A percentile compares a stretch with the other conserved stretches of the same genome.
phyloP scores from a whole-genome alignment of 2,329 filamentous ascomycete species.

The Fusarium begoniae region DNA sequence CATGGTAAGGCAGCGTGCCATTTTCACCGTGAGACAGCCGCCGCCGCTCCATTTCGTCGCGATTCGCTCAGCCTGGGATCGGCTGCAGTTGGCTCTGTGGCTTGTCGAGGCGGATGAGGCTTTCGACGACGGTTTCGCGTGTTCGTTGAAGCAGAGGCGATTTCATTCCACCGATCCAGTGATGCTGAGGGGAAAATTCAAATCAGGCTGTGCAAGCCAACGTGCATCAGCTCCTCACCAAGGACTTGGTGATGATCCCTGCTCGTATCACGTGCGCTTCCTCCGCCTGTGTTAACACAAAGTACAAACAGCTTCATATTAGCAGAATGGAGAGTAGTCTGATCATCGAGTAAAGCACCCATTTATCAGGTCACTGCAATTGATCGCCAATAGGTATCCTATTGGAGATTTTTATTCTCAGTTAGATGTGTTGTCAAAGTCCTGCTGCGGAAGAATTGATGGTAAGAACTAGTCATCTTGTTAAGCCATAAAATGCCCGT shows the following conservation, averaged over 20 bases:
- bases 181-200: background rate
- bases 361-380: too few relatives aligned
- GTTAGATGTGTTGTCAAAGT: too few relatives aligned
- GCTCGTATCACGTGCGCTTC: rapidly evolving
- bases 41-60: background rate
- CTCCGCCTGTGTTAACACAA: rapidly evolving
- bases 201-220: background rate
- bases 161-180: rapidly evolving
- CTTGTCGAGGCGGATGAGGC: rapidly evolving
- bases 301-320: rapidly evolving
- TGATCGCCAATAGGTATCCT: too few relatives aligned
- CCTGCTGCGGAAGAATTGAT: rapidly evolving
- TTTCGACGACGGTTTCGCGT: rapidly evolving
- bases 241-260: background rate
- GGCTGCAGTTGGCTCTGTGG: rapidly evolving
- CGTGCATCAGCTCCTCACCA: background rate
- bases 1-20: background rate
- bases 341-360: too few relatives aligned
- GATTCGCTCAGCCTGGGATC: too few relatives aligned
- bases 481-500: background rate
- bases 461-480: rapidly evolving
- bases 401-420: too few relatives aligned
- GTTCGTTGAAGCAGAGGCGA: rapidly evolving
- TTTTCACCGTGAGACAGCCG: rapidly evolving
- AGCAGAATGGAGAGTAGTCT: too few relatives aligned